A percentile compares a stretch with the other conserved stretches of the same genome.
phyloP scores from a whole-genome alignment of 2,329 filamentous ascomycete species.

The Catunica adiposa region DNA sequence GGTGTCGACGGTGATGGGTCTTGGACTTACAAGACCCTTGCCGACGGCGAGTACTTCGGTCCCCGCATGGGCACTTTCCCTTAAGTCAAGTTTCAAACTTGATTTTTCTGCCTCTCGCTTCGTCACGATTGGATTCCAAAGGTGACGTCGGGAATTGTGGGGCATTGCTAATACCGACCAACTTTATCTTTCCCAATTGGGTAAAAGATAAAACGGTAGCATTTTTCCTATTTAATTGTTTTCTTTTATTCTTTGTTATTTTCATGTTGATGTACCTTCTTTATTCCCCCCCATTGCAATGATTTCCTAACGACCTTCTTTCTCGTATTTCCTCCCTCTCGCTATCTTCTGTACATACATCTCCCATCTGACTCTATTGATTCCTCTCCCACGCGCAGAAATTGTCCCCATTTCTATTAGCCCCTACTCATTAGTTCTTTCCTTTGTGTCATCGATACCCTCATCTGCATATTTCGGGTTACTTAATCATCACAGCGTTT shows the following conservation, averaged over 20 bases:
- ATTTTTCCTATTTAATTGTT: not conserved
- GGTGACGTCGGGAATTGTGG: not conserved
- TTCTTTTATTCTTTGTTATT: not conserved
- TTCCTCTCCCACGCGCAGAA: too few species aligned
- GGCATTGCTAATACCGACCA: not conserved
- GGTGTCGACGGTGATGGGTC: conserved; percentile 27
- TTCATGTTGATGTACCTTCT: not conserved
- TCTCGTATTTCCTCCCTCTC: not conserved
- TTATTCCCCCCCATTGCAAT: not conserved
- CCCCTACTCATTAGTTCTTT: too few species aligned
- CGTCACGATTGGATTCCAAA: not conserved
- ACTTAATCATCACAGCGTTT: not conserved
- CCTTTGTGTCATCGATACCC: too few species aligned
- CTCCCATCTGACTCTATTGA: not conserved
- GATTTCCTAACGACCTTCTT: not conserved
- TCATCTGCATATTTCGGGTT: not conserved
- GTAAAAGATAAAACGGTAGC: not conserved
- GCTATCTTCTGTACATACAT: not conserved
- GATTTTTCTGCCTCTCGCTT: not conserved
- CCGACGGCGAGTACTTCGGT: conserved; percentile 21
- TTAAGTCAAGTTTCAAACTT: not conserved
- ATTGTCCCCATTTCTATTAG: too few species aligned
- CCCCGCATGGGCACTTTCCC: conserved; percentile 16
- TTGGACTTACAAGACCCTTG: conserved; percentile 23
- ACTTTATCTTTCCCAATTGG: not conserved